Percentiles rank a stretch among this genome's conserved stretches.
Evolutionary conservation across 306 rosid species (phyloP).

Genomic region (Quercus aquifolioides): DNA sequence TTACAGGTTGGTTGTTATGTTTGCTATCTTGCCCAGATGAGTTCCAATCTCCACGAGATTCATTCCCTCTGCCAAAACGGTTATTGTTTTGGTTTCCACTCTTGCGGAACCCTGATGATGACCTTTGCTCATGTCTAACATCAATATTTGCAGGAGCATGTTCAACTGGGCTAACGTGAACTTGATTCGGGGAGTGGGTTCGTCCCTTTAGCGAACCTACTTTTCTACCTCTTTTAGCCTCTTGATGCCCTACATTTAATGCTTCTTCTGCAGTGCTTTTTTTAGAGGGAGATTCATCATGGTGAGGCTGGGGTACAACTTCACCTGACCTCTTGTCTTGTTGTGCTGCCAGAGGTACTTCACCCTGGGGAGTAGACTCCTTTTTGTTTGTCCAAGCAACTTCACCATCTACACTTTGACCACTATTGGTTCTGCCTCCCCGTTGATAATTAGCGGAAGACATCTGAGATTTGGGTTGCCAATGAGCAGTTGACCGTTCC

Average conservation of each 20-base stretch:
- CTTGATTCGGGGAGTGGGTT: conserved; percentile 48
- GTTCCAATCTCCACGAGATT: conserved; percentile 68
- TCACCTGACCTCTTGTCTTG: conserved; percentile 30
- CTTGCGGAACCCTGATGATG: conserved; percentile 52
- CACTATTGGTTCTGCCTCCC: conserved; percentile 35
- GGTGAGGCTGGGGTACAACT: conserved; percentile 29
- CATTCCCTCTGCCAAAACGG: conserved; percentile 55
- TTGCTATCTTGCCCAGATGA: conserved; percentile 50
- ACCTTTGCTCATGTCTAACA: conserved; percentile 56
- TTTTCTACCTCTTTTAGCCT: conserved; percentile 55
- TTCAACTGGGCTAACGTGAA: conserved; percentile 35
- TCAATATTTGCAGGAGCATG: conserved; percentile 39
- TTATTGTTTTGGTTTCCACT: conserved; percentile 54
- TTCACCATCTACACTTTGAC: conserved; percentile 41
- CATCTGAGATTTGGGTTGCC: conserved; percentile 81
- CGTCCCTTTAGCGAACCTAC: conserved; percentile 48
- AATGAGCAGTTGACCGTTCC: conserved; percentile 57
- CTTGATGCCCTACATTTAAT: conserved; percentile 37
- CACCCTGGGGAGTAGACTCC: conserved; percentile 32
- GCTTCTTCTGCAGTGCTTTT: conserved; percentile 40
- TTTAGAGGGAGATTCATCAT: conserved; percentile 40
- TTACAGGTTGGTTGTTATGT: conserved; percentile 45
- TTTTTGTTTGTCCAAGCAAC: conserved; percentile 26
- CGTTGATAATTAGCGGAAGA: conserved; percentile 40
- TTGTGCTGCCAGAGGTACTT: conserved; percentile 23